Evolutionary conservation across 768 basidiomycete species (phyloP).

Genomic region (Podaxis pistillaris): DNA sequence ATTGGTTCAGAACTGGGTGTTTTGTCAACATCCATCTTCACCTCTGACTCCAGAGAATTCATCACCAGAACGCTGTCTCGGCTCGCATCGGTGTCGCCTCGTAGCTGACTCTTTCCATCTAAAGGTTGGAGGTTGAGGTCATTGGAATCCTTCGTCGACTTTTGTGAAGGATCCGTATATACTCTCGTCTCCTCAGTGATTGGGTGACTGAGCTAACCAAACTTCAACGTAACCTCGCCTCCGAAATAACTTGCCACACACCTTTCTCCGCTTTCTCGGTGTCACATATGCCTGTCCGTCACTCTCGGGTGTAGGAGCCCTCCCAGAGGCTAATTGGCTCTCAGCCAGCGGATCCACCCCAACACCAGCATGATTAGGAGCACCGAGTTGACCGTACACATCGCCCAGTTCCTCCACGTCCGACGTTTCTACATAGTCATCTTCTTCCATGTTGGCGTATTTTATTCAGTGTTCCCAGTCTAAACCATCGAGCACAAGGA

Average conservation of each 20-base stretch:
- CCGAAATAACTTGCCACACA: not conserved
- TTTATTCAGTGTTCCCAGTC: not conserved
- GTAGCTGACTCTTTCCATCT: not conserved
- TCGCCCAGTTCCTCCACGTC: constrained; percentile 9
- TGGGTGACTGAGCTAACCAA: constrained; percentile 6
- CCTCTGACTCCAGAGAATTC: not conserved
- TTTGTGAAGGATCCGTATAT: not conserved
- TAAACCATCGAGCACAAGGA: not conserved
- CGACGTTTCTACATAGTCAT: constrained; percentile 12
- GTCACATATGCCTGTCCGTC: not conserved
- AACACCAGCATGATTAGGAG: not conserved
- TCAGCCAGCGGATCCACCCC: not conserved
- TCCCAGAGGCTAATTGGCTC: not conserved
- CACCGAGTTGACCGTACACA: not conserved
- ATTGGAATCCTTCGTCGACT: not conserved
- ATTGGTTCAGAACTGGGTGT: not conserved
- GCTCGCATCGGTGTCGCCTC: not conserved
- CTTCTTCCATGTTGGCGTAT: not conserved
- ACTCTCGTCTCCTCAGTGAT: not conserved
- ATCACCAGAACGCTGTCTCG: not conserved
- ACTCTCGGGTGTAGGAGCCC: not conserved
- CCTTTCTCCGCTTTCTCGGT: constrained; percentile 10
- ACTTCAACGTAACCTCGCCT: not conserved
- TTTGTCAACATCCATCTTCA: not conserved
- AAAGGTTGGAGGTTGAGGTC: not conserved